Evolutionary conservation across 768 basidiomycete species (phyloP), one percentile per base, ranked within the genome.

Genomic region (Termitomyces sp.): DNA sequence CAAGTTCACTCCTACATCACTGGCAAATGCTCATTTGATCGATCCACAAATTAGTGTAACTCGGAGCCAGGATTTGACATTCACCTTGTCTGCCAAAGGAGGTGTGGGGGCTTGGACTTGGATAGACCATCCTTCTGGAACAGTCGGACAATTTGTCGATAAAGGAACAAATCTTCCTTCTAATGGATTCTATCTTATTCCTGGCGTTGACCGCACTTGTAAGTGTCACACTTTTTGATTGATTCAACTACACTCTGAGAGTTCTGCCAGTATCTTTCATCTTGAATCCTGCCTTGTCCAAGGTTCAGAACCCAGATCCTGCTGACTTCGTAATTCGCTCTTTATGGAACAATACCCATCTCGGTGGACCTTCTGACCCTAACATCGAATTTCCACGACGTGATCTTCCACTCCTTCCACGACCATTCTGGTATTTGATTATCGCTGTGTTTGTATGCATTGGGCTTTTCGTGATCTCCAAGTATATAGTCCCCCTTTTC

Each of bases 21-120:
- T 84, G 4, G 79, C 79, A 0, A 61, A 72, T 12, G 77, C 75
- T 0, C 62, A 69, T n/a, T 72, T 84, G 8, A 67, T 80, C 13
- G 81, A 84, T 56, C 83, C 83, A 0, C n/a, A 73, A 58, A 80
- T 84, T 45, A 58, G 65, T 0, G 56, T 83, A 6, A 71, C 64
- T 0, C 54, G 65, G 10, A 58, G 62, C 0, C 51, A 65, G 5
- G 65, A 78, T 58, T 63, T 78, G 52, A 78, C 75, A 0, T 84
- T 85, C 64, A 78, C 75, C 1, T 65, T 85, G 5, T 81, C 81
- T 3, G 83, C 82, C 2, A 66, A 68, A 45, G 78, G 79, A 13
- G 83, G 82, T 0, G 83, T 84, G 5, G 82, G 78, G 0, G 70
- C 77, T 0, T 84, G 81, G 78, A 78, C 82, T 5, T 84, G 83